Percentiles rank a stretch among this genome's conserved stretches.
phyloP scores from a whole-genome alignment of 108 stramenopile genomes.

The Thalassiosira profunda region DNA sequence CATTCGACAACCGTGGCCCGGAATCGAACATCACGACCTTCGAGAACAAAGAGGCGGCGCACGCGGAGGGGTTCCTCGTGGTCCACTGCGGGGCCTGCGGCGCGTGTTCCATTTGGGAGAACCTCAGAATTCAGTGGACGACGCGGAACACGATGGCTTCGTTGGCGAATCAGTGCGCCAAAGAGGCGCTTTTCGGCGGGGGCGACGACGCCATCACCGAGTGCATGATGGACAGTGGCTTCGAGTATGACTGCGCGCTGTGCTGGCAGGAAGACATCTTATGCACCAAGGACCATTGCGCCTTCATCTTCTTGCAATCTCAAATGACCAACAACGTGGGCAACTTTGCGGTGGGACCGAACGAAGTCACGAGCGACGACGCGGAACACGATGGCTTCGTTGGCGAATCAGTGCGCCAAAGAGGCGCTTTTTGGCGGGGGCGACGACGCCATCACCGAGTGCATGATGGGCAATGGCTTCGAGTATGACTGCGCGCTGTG shows the following conservation, averaged over 20 bases:
- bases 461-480: conserved; percentile 52
- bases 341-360: conserved; percentile 49
- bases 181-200: conserved; percentile 45
- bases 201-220: conserved; percentile 51
- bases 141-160: conserved; percentile 34
- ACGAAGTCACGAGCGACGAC: conserved; percentile 61
- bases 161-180: conserved; percentile 38
- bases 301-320: conserved; percentile 57
- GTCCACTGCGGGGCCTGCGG: conserved; percentile 65
- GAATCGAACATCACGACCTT: conserved; percentile 61
- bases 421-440: conserved; percentile 45
- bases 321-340: conserved; percentile 50
- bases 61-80: conserved; percentile 46
- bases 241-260: conserved; percentile 40
- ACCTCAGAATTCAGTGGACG: conserved; percentile 50
- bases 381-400: conserved; percentile 20
- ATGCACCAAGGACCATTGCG: conserved; percentile 58
- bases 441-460: conserved; percentile 47
- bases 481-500: conserved; percentile 46
- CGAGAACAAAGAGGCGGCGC: conserved; percentile 33
- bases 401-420: conserved; percentile 42
- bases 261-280: conserved; percentile 65
- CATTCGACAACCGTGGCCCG: conserved; percentile 50
- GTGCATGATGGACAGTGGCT: conserved; percentile 55
- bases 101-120: conserved; percentile 55